A percentile compares a stretch with the other conserved stretches of the same genome.
Conservation (phyloP, 2,329 filamentous ascomycete species). For the Ambrosiella beaveri region DNA sequence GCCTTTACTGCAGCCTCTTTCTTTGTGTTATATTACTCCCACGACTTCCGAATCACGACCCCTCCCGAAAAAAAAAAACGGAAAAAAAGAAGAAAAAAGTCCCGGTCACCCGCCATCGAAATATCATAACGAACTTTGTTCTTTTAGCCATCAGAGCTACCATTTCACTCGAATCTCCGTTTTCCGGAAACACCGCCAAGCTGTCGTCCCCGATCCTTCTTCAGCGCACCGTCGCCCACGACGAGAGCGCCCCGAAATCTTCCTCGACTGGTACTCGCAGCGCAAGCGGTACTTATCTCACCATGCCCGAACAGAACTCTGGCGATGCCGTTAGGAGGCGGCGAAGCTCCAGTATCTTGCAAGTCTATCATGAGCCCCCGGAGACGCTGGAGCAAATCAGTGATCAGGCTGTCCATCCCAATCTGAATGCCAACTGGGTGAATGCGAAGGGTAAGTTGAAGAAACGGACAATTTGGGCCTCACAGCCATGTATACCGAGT, state of each 20-base stretch:
- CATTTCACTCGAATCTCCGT: neutral
- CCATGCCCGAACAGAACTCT: conserved; percentile 38
- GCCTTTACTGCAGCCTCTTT: neutral
- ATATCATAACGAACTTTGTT: neutral
- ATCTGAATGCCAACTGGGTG: conserved; percentile 96
- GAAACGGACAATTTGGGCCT: too few species aligned
- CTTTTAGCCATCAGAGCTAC: neutral
- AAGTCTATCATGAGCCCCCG: conserved; percentile 88
- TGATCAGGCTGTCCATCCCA: conserved; percentile 86
- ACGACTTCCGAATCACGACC: neutral
- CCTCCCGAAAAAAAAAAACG: neutral
- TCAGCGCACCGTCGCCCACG: conserved; percentile 80
- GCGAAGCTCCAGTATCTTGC: conserved; percentile 83
- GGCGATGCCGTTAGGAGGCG: conserved; percentile 56
- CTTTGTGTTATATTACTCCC: neutral
- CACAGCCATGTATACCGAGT: too few species aligned
- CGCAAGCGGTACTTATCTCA: conserved; percentile 34
- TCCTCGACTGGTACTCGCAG: conserved; percentile 15
- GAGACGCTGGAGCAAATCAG: conserved; percentile 96
- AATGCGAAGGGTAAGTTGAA: conserved; percentile 71
- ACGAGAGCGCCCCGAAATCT: conserved; percentile 57
- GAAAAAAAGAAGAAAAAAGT: neutral
- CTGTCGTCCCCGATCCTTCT: conserved; percentile 82
- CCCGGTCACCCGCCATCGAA: neutral
- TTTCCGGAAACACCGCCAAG: conserved; percentile 60